Evolutionary conservation across 1,284 basidiomycete species (phyloP).

Genomic region (Ganoderma boninense): DNA sequence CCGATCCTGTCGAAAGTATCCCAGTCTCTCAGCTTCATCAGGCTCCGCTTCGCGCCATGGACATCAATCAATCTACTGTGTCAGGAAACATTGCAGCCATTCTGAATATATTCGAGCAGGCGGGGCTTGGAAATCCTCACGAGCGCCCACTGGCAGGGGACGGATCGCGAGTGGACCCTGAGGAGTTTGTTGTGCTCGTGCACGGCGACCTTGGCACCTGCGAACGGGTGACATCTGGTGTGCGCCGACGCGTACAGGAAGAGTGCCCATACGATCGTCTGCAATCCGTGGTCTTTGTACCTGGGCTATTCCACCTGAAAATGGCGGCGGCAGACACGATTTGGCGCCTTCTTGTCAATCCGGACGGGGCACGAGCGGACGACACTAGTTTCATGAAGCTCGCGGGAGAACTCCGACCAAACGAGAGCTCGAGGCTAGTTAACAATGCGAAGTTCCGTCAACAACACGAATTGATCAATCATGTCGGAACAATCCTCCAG

Average conservation of each 20-base stretch:
- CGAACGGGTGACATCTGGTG: conserved; percentile 24
- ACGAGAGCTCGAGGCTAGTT: conserved; percentile 41
- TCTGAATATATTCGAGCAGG: conserved; percentile 37
- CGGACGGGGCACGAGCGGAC: conserved; percentile 27
- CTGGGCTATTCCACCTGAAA: conserved; percentile 49
- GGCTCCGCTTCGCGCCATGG: conserved; percentile 37
- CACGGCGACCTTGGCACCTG: conserved; percentile 29
- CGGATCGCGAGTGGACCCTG: not conserved
- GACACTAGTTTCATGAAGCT: conserved; percentile 22
- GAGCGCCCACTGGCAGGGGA: not conserved
- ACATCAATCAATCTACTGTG: conserved; percentile 39
- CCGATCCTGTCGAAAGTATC: conserved; percentile 40
- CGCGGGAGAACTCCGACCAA: conserved; percentile 35
- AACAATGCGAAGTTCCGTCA: conserved; percentile 44
- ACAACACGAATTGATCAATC: conserved; percentile 46
- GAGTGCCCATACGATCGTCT: conserved; percentile 28
- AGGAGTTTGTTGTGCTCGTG: conserved; percentile 20
- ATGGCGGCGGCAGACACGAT: conserved; percentile 49
- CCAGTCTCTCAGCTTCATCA: conserved; percentile 39
- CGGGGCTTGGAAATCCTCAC: conserved; percentile 35
- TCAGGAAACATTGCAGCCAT: conserved; percentile 38
- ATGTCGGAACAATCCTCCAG: conserved; percentile 34
- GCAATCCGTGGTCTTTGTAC: conserved; percentile 42
- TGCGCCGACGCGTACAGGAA: conserved; percentile 26
- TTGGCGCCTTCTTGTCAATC: conserved; percentile 41